These are phyloP conservation scores for Lentinus tigrinus DNA, from an alignment of 768 basidiomycete genomes.

Conservation along the genomic window DNA sequence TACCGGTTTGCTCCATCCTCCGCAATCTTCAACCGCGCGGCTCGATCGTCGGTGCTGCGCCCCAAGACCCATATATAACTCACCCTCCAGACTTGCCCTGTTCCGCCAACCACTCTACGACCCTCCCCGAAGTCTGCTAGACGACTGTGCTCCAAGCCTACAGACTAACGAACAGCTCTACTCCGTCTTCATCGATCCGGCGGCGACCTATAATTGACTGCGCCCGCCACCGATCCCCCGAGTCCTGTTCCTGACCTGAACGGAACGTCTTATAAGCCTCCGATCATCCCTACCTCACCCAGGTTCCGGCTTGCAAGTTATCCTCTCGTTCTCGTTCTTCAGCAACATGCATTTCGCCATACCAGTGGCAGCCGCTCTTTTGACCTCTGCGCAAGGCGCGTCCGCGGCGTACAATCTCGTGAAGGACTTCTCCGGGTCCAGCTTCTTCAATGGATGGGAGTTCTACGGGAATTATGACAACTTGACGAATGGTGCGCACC, in stretches of 20 bases:
- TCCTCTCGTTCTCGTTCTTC: not conserved
- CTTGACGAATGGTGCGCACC: conserved; percentile 30
- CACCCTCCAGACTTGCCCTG: not conserved
- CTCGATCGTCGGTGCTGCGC: not conserved
- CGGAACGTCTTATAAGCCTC: not conserved
- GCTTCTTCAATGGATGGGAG: conserved; percentile 45
- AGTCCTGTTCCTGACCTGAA: too few relatives aligned
- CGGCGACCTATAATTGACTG: not conserved
- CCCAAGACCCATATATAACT: not conserved
- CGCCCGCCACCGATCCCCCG: not conserved
- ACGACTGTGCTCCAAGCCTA: not conserved
- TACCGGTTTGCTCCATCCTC: not conserved
- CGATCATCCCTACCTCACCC: not conserved
- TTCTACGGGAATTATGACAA: conserved; percentile 41
- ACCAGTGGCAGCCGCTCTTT: conserved; percentile 3
- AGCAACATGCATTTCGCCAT: not conserved
- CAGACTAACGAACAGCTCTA: too few relatives aligned
- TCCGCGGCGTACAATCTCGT: conserved; percentile 32
- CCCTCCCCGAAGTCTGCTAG: not conserved
- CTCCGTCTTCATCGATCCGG: not conserved
- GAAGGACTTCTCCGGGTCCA: conserved; percentile 35
- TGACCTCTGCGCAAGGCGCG: conserved; percentile 8
- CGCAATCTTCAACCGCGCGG: not conserved
- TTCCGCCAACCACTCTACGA: not conserved
- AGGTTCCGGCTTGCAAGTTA: not conserved